Conservation (phyloP, 257 asterid species). For the Linaria vulgaris region DNA sequence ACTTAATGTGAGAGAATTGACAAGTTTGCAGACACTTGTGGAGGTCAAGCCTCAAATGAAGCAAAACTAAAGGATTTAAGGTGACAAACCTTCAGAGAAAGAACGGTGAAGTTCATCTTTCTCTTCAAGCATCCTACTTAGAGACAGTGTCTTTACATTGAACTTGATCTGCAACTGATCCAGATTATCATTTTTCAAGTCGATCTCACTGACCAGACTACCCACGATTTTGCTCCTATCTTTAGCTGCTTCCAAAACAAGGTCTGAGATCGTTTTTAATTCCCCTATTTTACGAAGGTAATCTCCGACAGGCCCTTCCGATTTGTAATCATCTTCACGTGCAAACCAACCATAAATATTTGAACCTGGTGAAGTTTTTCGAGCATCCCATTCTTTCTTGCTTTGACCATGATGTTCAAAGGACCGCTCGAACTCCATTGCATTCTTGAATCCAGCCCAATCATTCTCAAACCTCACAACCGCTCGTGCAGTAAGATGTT, state of each 20-base stretch:
- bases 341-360: conserved; percentile 65
- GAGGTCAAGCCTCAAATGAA: conserved; percentile 5
- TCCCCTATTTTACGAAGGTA: conserved; percentile 48
- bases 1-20: neutral
- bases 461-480: conserved; percentile 49
- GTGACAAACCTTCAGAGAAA: conserved; percentile 65
- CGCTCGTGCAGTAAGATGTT: conserved; percentile 36
- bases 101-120: conserved; percentile 73
- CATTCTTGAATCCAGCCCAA: conserved; percentile 65
- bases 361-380: conserved; percentile 31
- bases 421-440: conserved; percentile 59
- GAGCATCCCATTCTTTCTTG: conserved; percentile 54
- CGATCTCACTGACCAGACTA: conserved; percentile 62
- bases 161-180: conserved; percentile 55
- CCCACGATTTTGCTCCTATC: conserved; percentile 53
- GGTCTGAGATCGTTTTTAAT: conserved; percentile 49
- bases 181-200: conserved; percentile 62
- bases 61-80: conserved; percentile 14
- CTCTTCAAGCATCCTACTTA: conserved; percentile 81
- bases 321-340: conserved; percentile 52
- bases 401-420: conserved; percentile 47
- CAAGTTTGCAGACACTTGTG: neutral
- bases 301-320: conserved; percentile 58
- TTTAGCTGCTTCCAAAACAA: conserved; percentile 41
- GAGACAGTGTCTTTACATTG: conserved; percentile 59